Percentiles rank a stretch among this genome's conserved stretches.
These are phyloP conservation scores for Paecilomyces formosus DNA, from an alignment of 2,329 filamentous ascomycete genomes.

Conservation along the genomic window DNA sequence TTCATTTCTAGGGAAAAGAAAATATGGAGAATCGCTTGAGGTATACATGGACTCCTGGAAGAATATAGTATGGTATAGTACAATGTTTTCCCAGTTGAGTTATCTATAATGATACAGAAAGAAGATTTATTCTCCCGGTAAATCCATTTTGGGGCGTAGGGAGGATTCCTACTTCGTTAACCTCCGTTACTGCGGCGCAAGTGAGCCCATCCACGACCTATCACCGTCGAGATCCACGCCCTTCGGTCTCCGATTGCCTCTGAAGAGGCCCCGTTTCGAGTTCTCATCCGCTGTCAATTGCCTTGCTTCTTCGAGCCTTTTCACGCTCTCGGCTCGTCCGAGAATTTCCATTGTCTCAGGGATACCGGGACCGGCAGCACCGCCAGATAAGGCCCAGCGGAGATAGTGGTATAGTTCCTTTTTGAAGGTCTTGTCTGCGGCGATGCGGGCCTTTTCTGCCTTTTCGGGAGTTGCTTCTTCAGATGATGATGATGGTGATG, in stretches of 20 bases:
- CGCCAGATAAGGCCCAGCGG: constrained; percentile 49
- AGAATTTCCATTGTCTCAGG: constrained; percentile 49
- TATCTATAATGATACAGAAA: background rate
- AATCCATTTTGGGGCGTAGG: too few relatives aligned
- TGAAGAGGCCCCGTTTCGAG: background rate
- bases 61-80: background rate
- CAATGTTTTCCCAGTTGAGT: background rate
- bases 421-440: constrained; percentile 29
- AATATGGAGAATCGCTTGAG: too few relatives aligned
- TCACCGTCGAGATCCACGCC: constrained; percentile 8
- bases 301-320: constrained; percentile 36
- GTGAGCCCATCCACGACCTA: constrained; percentile 27
- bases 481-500: background rate
- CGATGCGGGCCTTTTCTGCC: constrained; percentile 15
- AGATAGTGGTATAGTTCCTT: constrained; percentile 49
- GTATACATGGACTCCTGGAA: too few relatives aligned
- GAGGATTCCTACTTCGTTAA: too few relatives aligned
- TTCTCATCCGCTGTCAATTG: constrained; percentile 16
- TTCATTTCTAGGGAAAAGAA: background rate
- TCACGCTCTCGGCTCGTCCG: constrained; percentile 44
- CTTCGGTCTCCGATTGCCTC: background rate
- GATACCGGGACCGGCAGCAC: constrained; percentile 46
- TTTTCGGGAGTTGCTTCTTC: background rate
- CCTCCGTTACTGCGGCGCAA: constrained; percentile 13
- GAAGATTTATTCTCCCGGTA: background rate